Conservation (phyloP, 1,284 basidiomycete genomes). For the Coniferiporia sulphurascens region DNA sequence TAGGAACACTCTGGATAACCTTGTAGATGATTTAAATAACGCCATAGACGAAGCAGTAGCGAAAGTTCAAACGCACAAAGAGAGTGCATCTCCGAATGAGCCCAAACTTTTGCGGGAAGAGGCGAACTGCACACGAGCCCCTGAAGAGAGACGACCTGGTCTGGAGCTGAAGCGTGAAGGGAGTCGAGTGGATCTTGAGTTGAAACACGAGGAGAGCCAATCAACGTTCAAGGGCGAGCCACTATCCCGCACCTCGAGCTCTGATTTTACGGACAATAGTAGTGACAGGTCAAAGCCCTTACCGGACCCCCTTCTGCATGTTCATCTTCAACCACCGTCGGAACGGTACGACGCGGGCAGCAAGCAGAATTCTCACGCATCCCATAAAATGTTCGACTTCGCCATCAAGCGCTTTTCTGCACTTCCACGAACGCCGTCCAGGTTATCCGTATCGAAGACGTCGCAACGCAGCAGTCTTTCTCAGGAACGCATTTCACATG, state of each 20-base stretch:
- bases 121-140: slow-evolving; percentile 14
- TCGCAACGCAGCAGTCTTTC: slow-evolving; percentile 27
- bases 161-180: background rate
- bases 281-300: slow-evolving; percentile 2
- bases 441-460: slow-evolving; percentile 38
- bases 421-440: slow-evolving; percentile 53
- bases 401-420: slow-evolving; percentile 52
- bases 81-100: slow-evolving; percentile 25
- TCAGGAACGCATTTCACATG: slow-evolving; percentile 15
- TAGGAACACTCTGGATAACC: slow-evolving; percentile 27
- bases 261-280: slow-evolving; percentile 12
- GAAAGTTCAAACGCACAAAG: slow-evolving; percentile 24
- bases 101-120: slow-evolving; percentile 18
- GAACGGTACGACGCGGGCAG: slow-evolving; percentile 25
- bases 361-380: slow-evolving; percentile 21
- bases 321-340: background rate
- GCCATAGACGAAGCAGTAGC: slow-evolving; percentile 33
- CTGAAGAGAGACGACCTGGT: slow-evolving; percentile 9
- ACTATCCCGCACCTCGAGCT: slow-evolving; percentile 1
- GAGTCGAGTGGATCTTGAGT: slow-evolving; percentile 4
- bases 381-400: slow-evolving; percentile 26
- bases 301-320: background rate
- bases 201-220: slow-evolving; percentile 12
- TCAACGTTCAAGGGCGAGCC: slow-evolving; percentile 15
- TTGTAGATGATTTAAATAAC: slow-evolving; percentile 29